Percentiles rank a stretch among this genome's conserved stretches.
phyloP scores from a whole-genome alignment of 352 stramenopile genomes.

The Phytophthora lateralis region DNA sequence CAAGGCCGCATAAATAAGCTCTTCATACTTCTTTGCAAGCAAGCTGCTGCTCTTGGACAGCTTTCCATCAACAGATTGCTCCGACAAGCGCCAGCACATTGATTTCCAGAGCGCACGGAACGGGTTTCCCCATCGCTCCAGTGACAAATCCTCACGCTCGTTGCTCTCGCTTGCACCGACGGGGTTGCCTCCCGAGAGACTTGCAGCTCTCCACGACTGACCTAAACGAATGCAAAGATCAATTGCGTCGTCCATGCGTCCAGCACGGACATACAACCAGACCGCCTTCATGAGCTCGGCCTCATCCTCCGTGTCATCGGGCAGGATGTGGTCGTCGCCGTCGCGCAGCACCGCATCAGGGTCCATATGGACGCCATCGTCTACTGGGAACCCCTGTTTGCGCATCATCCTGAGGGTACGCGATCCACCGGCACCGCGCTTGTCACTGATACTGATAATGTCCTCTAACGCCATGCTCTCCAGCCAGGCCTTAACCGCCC shows the following conservation, averaged over 20 bases:
- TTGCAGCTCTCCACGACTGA: slow-evolving; percentile 82
- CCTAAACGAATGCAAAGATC: slow-evolving; percentile 77
- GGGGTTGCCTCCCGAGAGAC: slow-evolving; percentile 64
- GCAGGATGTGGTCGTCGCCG: slow-evolving; percentile 63
- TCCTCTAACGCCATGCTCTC: slow-evolving; percentile 81
- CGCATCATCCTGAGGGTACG: slow-evolving; percentile 69
- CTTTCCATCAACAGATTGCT: slow-evolving; percentile 45
- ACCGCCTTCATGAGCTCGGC: slow-evolving; percentile 74
- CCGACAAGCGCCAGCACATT: slow-evolving; percentile 85
- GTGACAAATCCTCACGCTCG: slow-evolving; percentile 45
- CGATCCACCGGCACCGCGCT: slow-evolving; percentile 49
- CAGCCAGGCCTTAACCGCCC: slow-evolving; percentile 78
- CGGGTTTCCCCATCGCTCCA: slow-evolving; percentile 85
- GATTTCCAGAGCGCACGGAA: slow-evolving; percentile 85
- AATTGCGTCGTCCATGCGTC: slow-evolving; percentile 65
- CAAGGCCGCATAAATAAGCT: slow-evolving; percentile 81
- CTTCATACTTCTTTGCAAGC: slow-evolving; percentile 72
- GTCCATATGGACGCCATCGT: slow-evolving; percentile 57
- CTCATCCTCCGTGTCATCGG: slow-evolving; percentile 85
- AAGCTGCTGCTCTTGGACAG: slow-evolving; percentile 71
- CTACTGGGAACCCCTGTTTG: slow-evolving; percentile 45
- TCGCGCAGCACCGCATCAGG: slow-evolving; percentile 71
- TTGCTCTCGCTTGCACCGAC: slow-evolving; percentile 63
- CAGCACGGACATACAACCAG: slow-evolving; percentile 77
- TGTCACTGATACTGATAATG: slow-evolving; percentile 63